These are phyloP conservation scores for Letharia lupina DNA, from an alignment of 495 filamentous ascomycete species.

Conservation along the genomic window DNA sequence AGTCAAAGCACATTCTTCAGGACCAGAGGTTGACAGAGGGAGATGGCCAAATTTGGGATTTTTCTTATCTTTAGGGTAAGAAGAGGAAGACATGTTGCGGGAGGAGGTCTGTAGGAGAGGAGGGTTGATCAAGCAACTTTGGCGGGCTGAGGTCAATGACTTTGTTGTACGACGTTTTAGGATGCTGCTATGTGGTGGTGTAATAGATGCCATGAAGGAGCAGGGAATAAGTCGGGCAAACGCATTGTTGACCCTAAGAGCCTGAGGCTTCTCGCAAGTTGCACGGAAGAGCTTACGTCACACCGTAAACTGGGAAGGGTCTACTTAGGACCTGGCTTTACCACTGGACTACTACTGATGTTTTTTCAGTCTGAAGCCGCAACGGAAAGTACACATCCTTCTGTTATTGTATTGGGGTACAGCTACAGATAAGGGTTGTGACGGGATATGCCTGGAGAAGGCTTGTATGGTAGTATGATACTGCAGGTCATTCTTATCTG, in stretches of 20 bases:
- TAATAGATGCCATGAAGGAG: neutral
- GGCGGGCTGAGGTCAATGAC: neutral
- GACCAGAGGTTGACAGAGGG: constrained; percentile 54
- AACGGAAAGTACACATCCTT: too few relatives aligned
- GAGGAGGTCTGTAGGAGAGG: neutral
- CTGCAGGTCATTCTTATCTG: too few relatives aligned
- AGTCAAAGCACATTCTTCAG: constrained; percentile 41
- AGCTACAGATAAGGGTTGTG: too few relatives aligned
- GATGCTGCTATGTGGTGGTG: neutral
- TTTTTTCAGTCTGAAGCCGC: too few relatives aligned
- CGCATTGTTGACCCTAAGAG: neutral
- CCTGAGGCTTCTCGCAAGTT: neutral
- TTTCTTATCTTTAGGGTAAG: constrained; percentile 18
- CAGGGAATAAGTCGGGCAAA: neutral
- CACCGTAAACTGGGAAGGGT: neutral
- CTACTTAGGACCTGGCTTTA: too few relatives aligned
- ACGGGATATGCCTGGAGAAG: too few relatives aligned
- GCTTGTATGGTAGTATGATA: too few relatives aligned
- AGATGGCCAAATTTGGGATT: constrained; percentile 49
- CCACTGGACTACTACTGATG: too few relatives aligned
- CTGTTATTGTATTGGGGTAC: too few relatives aligned
- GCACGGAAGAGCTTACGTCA: neutral
- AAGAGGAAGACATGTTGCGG: constrained; percentile 13
- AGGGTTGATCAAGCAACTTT: too few relatives aligned
- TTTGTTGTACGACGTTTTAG: neutral